Conservation (phyloP, 441 rosid species). For the Euphorbia corollata region DNA sequence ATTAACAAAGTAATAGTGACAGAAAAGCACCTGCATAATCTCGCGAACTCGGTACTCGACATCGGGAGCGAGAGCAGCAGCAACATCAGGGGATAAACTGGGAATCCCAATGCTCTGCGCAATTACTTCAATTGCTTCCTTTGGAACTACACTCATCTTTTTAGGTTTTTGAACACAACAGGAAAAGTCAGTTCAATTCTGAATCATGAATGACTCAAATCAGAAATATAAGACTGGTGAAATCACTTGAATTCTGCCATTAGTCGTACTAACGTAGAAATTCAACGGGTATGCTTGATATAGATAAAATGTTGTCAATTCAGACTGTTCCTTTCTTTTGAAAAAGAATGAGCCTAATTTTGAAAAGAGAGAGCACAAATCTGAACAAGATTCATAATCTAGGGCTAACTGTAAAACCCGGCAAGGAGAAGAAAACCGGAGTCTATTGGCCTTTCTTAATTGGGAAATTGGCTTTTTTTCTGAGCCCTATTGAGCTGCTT, state of each 20-base stretch:
- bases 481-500: no score
- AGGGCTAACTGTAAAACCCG: conserved; percentile 13
- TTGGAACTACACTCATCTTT: conserved; percentile 70
- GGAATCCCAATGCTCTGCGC: conserved; percentile 81
- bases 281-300: no score
- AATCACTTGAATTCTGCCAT: not conserved
- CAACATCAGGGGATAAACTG: conserved; percentile 62
- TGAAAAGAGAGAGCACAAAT: not conserved
- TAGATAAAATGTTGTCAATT: no score
- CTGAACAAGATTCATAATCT: conserved; percentile 5
- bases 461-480: not conserved
- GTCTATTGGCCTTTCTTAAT: conserved; percentile 1
- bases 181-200: not conserved
- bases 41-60: conserved; percentile 88
- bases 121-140: conserved; percentile 87
- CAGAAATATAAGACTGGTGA: not conserved
- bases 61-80: conserved; percentile 80
- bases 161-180: not conserved
- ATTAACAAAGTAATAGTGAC: not conserved
- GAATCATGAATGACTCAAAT: not conserved
- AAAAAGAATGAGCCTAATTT: not conserved
- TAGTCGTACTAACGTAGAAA: not conserved
- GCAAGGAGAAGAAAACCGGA: not conserved
- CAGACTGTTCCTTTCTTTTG: not conserved
- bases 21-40: conserved; percentile 68